Conservation (phyloP, 208 protist species). For the Phytomonas francai region DNA sequence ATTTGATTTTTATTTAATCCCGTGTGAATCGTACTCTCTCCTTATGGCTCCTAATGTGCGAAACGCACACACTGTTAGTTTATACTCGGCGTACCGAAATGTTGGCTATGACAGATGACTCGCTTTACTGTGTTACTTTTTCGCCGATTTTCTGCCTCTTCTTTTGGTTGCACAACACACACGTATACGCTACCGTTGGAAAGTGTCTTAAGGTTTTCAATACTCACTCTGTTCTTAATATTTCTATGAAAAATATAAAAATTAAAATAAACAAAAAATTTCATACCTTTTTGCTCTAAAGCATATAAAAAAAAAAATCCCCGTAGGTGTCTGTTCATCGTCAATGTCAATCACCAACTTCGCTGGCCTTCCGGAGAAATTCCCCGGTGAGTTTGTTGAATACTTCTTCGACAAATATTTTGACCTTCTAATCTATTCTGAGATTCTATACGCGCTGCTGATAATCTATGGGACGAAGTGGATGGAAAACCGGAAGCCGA, state of each 20-base stretch:
- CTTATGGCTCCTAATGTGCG: too few species aligned
- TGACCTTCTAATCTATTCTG: slow-evolving; percentile 33
- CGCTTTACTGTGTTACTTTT: background rate
- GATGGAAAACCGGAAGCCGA: slow-evolving; percentile 54
- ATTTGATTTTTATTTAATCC: too few species aligned
- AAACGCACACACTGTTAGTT: too few species aligned
- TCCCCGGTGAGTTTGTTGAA: slow-evolving; percentile 26
- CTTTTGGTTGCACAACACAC: background rate
- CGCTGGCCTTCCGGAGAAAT: slow-evolving; percentile 24
- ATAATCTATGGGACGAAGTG: slow-evolving; percentile 42
- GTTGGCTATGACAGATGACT: too few species aligned
- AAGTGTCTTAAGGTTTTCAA: slow-evolving; percentile 3
- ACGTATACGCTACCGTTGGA: background rate
- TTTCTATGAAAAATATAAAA: slow-evolving; percentile 9
- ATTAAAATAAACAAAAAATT: slow-evolving; percentile 5
- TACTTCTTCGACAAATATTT: slow-evolving; percentile 39
- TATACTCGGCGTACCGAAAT: too few species aligned
- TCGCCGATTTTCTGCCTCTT: background rate
- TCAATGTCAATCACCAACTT: slow-evolving; percentile 26
- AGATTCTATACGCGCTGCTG: slow-evolving; percentile 46
- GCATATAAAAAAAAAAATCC: slow-evolving; percentile 6
- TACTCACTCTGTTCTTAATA: too few species aligned
- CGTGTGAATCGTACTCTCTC: too few species aligned
- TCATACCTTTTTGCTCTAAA: background rate
- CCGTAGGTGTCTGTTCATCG: slow-evolving; percentile 8